Percentiles rank a stretch among this genome's conserved stretches.
Conservation (phyloP, 306 rosid species). For the Glycine soja region DNA sequence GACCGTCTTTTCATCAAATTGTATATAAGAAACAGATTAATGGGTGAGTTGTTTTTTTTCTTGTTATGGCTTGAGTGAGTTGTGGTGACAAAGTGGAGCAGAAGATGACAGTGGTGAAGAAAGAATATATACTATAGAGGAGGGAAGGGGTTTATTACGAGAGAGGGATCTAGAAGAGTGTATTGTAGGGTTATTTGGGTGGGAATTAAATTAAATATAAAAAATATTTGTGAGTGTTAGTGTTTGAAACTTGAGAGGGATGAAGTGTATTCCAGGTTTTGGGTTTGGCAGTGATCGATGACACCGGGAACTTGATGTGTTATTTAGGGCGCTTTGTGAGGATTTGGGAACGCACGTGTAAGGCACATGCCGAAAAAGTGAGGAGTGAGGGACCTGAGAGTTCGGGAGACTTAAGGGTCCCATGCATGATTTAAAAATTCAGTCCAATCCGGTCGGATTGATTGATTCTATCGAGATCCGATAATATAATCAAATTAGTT, state of each 20-base stretch:
- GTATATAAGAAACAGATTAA: no score
- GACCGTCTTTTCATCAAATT: no score
- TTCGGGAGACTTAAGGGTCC: no score
- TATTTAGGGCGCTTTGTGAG: neutral
- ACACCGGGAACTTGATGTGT: neutral
- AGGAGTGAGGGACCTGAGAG: no score
- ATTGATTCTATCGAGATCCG: no score
- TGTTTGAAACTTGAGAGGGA: no score
- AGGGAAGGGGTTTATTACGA: neutral
- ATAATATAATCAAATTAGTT: no score
- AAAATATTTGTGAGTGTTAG: neutral
- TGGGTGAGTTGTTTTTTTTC: neutral
- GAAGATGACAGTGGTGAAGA: neutral
- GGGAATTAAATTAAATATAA: neutral
- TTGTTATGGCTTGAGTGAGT: neutral
- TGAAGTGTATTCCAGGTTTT: neutral
- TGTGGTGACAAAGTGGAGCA: neutral
- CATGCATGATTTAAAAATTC: no score
- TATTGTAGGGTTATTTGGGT: neutral
- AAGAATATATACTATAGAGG: constrained; percentile 9
- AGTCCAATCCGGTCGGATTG: no score
- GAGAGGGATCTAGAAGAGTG: constrained; percentile 70
- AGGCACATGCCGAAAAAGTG: no score
- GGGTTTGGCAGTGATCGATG: neutral
- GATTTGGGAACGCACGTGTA: neutral